Evolutionary conservation across 495 filamentous ascomycete genomes (phyloP).

Genomic region (Penicillium bovifimosum): DNA sequence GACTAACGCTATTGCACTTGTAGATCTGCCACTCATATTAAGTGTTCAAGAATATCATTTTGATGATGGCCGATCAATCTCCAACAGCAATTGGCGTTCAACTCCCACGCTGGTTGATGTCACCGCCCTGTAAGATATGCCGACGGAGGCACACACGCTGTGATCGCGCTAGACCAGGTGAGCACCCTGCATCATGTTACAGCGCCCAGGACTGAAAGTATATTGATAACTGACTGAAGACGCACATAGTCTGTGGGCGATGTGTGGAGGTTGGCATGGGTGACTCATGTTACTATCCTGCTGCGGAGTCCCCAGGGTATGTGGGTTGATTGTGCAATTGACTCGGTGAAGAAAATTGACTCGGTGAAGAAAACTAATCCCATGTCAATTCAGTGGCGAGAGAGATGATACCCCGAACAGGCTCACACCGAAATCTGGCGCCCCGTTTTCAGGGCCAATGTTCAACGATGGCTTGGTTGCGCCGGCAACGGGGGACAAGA

Average conservation of each 20-base stretch:
- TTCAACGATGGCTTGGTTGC: not conserved
- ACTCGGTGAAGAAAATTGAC: not conserved
- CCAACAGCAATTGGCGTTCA: not conserved
- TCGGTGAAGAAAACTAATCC: not conserved
- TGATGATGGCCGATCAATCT: not conserved
- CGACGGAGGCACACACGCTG: not conserved
- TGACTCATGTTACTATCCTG: not conserved
- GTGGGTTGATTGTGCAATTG: not conserved
- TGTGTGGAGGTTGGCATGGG: not conserved
- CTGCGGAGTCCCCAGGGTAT: not conserved
- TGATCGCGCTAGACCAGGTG: not conserved
- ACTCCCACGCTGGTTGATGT: too few species aligned
- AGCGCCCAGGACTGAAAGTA: not conserved
- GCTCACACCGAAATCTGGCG: not conserved
- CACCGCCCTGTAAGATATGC: too few species aligned
- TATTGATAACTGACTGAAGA: not conserved
- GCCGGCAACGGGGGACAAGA: not conserved
- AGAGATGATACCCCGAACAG: not conserved
- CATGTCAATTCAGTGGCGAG: not conserved
- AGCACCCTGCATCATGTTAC: not conserved
- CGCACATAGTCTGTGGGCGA: not conserved
- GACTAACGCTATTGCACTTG: too few species aligned
- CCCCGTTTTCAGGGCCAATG: not conserved
- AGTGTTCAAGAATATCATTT: too few species aligned
- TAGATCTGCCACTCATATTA: too few species aligned